These are phyloP conservation scores for Selaginella tamariscina DNA, from an alignment of 75 land plant genomes.

Conservation along the genomic window DNA sequence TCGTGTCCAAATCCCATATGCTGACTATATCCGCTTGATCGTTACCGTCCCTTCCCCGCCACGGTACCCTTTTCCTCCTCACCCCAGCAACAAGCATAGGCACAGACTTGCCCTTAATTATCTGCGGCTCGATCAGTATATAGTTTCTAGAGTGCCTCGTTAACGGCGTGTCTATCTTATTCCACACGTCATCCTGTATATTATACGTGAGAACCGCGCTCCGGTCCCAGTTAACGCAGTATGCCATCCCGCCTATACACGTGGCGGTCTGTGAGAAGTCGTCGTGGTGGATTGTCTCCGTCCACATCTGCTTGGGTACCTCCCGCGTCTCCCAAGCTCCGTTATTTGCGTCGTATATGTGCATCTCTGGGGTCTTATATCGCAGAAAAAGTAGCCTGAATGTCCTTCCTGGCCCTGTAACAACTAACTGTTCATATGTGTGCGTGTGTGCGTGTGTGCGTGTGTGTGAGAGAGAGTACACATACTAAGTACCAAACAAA, in stretches of 20 bases:
- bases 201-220: background rate
- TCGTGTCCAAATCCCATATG: background rate
- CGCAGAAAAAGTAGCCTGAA: background rate
- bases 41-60: background rate
- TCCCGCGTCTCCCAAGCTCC: background rate
- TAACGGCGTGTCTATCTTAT: background rate
- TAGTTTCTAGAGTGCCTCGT: background rate
- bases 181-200: background rate
- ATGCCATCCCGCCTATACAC: background rate
- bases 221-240: background rate
- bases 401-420: background rate
- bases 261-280: background rate
- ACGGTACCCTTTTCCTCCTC: background rate
- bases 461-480: no score
- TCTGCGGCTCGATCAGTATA: background rate
- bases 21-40: background rate
- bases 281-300: background rate
- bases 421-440: no score
- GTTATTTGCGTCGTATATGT: background rate
- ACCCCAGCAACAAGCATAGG: background rate
- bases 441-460: no score
- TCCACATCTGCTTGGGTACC: background rate
- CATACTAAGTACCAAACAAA: no score
- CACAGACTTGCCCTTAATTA: background rate
- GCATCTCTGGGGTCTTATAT: background rate